These are phyloP conservation scores for Fusarium mangiferae DNA, from an alignment of 2,329 filamentous ascomycete species.

Conservation along the genomic window DNA sequence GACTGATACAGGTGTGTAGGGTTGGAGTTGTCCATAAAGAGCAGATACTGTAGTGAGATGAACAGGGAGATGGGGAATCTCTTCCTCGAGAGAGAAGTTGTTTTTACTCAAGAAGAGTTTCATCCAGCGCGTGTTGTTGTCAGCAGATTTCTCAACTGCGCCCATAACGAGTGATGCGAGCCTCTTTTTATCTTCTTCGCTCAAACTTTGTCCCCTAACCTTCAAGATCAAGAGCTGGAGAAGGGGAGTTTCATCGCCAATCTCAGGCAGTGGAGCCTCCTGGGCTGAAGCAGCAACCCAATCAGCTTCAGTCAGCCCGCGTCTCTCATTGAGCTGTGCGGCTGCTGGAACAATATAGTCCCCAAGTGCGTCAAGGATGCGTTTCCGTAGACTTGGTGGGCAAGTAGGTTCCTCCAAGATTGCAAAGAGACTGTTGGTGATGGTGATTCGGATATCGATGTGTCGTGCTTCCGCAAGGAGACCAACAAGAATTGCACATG, in stretches of 20 bases:
- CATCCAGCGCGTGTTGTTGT: conserved; percentile 47
- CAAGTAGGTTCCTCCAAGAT: conserved; percentile 31
- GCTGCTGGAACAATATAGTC: conserved; percentile 43
- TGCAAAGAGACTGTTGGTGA: conserved; percentile 44
- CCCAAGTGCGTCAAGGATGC: conserved; percentile 44
- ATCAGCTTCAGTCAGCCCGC: conserved; percentile 39
- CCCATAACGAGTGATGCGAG: conserved; percentile 40
- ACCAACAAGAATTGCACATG: conserved; percentile 44
- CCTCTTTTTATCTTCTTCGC: conserved; percentile 5
- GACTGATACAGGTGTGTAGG: conserved; percentile 27
- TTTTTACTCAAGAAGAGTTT: conserved; percentile 47
- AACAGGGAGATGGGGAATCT: conserved; percentile 41
- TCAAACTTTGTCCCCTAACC: neutral
- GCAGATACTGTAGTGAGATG: conserved; percentile 12
- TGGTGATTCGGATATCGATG: conserved; percentile 47
- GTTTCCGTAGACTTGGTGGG: conserved; percentile 10
- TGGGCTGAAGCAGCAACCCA: conserved; percentile 36
- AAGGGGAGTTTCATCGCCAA: conserved; percentile 18
- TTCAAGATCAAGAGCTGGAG: conserved; percentile 10
- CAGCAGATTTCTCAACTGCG: conserved; percentile 42
- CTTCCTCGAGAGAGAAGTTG: conserved; percentile 38
- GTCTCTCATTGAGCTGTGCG: conserved; percentile 46
- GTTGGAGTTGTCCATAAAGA: conserved; percentile 21
- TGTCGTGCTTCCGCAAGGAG: conserved; percentile 47
- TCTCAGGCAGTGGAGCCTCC: conserved; percentile 1